Conservation (phyloP, 257 asterid species). For the Solanum okadae region DNA sequence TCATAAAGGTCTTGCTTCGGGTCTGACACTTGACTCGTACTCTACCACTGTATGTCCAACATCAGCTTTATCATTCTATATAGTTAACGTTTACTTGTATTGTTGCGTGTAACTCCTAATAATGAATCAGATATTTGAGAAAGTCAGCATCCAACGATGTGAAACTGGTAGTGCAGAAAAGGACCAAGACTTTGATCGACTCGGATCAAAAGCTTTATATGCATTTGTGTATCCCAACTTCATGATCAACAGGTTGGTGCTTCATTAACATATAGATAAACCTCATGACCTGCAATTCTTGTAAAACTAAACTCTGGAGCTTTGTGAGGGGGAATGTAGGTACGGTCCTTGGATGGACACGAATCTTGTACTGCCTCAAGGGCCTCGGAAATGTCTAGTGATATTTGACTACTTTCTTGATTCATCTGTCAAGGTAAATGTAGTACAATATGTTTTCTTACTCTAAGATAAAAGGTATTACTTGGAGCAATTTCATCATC, state of each 20-base stretch:
- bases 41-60: slow-evolving; percentile 42
- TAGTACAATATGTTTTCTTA: background rate
- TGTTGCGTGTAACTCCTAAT: background rate
- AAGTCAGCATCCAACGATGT: slow-evolving; percentile 76
- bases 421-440: slow-evolving; percentile 52
- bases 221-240: slow-evolving; percentile 84
- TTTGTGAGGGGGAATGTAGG: slow-evolving; percentile 21
- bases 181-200: slow-evolving; percentile 40
- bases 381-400: slow-evolving; percentile 72
- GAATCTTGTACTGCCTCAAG: slow-evolving; percentile 68
- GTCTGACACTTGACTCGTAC: slow-evolving; percentile 73
- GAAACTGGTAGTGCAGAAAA: slow-evolving; percentile 20
- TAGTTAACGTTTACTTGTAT: too few relatives aligned
- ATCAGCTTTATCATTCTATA: background rate
- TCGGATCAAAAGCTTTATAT: slow-evolving; percentile 62
- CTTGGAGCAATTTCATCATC: background rate
- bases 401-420: slow-evolving; percentile 80
- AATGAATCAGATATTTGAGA: slow-evolving; percentile 51
- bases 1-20: slow-evolving; percentile 76
- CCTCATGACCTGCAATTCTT: background rate
- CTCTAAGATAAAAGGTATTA: background rate
- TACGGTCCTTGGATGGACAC: slow-evolving; percentile 99
- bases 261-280: background rate
- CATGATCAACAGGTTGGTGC: slow-evolving; percentile 77
- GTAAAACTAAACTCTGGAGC: background rate